Evolutionary conservation across 352 stramenopile genomes (phyloP).

Genomic region (Phytophthora capsici): DNA sequence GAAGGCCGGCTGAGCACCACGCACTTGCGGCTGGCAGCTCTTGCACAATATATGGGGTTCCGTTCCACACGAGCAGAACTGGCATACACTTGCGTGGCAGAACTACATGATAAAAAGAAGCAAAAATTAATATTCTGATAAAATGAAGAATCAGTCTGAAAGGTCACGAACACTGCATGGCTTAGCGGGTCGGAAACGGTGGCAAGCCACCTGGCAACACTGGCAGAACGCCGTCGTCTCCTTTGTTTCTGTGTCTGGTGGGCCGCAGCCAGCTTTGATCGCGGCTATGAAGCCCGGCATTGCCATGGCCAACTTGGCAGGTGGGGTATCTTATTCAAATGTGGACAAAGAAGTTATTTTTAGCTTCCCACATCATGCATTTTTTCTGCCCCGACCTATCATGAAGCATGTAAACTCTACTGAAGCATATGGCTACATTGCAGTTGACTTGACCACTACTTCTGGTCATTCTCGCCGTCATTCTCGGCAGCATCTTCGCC

Average conservation of each 20-base stretch:
- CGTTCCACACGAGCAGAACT: conserved; percentile 49
- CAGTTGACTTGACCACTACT: conserved; percentile 15
- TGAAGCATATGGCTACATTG: conserved; percentile 29
- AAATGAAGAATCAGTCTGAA: conserved; percentile 5
- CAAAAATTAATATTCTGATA: conserved; percentile 10
- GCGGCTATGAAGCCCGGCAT: conserved; percentile 5
- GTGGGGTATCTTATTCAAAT: conserved; percentile 29
- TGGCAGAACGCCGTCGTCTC: conserved; percentile 36
- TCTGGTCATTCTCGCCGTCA: conserved; percentile 41
- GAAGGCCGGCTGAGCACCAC: conserved; percentile 43
- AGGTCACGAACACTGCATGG: conserved; percentile 46
- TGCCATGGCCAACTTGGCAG: conserved; percentile 21
- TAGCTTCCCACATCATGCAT: neutral
- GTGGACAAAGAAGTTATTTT: conserved; percentile 25
- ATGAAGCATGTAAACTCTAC: conserved; percentile 21
- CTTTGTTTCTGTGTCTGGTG: neutral
- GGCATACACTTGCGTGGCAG: conserved; percentile 46
- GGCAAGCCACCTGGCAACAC: conserved; percentile 50
- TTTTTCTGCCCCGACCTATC: conserved; percentile 8
- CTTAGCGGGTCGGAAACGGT: conserved; percentile 45
- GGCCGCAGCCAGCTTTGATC: neutral
- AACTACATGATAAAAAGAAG: conserved; percentile 34
- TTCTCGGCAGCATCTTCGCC: conserved; percentile 49
- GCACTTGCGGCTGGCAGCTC: conserved; percentile 50
- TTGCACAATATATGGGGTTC: conserved; percentile 45